Percentiles rank a stretch among this genome's conserved stretches.
phyloP scores from a whole-genome alignment of 441 rosid species.

The Erysimum pusillum region DNA sequence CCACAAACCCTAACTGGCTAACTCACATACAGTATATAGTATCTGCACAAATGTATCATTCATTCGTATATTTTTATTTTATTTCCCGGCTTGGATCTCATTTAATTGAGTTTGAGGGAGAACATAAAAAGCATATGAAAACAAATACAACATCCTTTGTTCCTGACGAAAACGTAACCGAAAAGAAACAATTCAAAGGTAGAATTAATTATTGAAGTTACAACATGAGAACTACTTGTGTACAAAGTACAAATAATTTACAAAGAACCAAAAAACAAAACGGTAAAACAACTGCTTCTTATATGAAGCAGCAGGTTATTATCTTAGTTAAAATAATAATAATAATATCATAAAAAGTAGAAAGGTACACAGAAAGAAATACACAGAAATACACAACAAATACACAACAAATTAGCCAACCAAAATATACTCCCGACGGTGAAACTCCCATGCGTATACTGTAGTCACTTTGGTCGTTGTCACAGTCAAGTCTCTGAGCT shows the following conservation, averaged over 20 bases:
- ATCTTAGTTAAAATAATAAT: no score
- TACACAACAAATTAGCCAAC: no score
- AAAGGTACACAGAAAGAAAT: no score
- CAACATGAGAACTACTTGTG: slow-evolving; percentile 25
- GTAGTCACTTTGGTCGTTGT: slow-evolving; percentile 35
- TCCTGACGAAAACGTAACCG: background rate
- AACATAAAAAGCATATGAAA: background rate
- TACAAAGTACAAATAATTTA: slow-evolving; percentile 46
- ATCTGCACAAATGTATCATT: no score
- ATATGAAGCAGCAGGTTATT: slow-evolving; percentile 19
- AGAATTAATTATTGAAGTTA: background rate
- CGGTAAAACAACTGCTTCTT: slow-evolving; percentile 2
- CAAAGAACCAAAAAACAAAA: slow-evolving; percentile 16
- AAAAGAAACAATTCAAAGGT: background rate
- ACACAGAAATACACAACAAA: no score
- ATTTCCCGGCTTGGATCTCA: background rate
- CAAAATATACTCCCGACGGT: no score
- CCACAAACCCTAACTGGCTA: no score
- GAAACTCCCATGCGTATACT: background rate
- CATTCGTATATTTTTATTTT: background rate
- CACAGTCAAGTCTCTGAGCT: slow-evolving; percentile 38
- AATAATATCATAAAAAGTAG: no score
- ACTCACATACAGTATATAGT: no score
- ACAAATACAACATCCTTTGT: slow-evolving; percentile 5
- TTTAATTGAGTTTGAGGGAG: background rate